Base-by-base conservation (phyloP, 2,329 filamentous ascomycete genomes). In the Hawksworthiomyces lignivorus region DNA sequence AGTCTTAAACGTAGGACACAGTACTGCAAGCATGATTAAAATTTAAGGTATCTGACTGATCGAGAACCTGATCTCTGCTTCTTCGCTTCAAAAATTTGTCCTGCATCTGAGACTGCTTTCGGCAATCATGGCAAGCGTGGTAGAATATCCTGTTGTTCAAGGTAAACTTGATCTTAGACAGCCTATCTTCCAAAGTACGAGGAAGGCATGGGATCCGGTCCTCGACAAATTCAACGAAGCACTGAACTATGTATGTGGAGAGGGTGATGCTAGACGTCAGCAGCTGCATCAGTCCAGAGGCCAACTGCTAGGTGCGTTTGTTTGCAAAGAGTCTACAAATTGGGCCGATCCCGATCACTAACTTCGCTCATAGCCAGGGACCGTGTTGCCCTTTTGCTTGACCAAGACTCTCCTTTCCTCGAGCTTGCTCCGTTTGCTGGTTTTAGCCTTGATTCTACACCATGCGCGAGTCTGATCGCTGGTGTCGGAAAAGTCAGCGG, bases 371-470 rank as follows among this genome's bases (percentile, higher is more conserved):
- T 14, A 31, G 36, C 36, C 26, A 30, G 36, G 17, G 36, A 39
- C 19, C 27, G 36, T 14, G 24, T 39, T 21, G 26, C 36, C 4
- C 27, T 39, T 30, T 19, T 39, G 11, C 27, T 39, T 12, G 27
- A 31, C 14, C 6, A 17, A 12, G 36, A 30, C 27, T 39, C 27
- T 7, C 36, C 36, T 7, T 39, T 39, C 19, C 27, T 39, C 7
- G 36, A 39, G 36, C 27, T 31, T 5, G 28, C 26, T n/a, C 36
- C 15, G 17, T 38, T 38, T 7, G 36, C 36, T 15, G 36, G 27
- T 19, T 39, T 30, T 18, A 28, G 28, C 27, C 36, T 27, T 9
- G 36, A 39, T 28, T 39, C 36, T 18, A 31, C 36, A n/a, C 36
- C 36, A 4, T 30, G 26, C 9, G 36, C 36, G 6, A 39, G n/a